Conservation (phyloP, 208 protist genomes). For the Trypanosoma melophagium region DNA sequence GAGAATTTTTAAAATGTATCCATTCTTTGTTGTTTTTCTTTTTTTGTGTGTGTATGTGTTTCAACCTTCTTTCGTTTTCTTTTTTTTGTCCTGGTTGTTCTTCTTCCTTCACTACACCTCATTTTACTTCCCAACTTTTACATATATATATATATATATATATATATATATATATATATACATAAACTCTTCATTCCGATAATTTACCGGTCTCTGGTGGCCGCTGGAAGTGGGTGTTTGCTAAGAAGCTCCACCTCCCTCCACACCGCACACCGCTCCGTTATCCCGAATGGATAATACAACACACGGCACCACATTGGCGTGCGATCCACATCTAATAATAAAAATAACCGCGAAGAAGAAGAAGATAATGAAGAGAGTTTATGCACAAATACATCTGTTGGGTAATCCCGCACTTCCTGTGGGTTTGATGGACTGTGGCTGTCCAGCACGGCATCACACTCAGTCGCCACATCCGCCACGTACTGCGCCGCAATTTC, state of each 20-base stretch:
- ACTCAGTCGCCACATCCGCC: slow-evolving; percentile 29
- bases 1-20: too few relatives aligned
- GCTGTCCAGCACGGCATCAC: slow-evolving; percentile 59
- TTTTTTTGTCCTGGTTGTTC: too few relatives aligned
- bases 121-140: neutral
- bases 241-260: slow-evolving; percentile 34
- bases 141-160: neutral
- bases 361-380: too few relatives aligned
- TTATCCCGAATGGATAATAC: slow-evolving; percentile 69
- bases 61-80: too few relatives aligned
- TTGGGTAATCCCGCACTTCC: slow-evolving; percentile 14
- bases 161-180: slow-evolving; percentile 8
- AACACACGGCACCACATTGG: slow-evolving; percentile 70
- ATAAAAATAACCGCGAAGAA: too few relatives aligned
- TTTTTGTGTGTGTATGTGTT: too few relatives aligned
- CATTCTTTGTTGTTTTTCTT: too few relatives aligned
- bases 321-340: slow-evolving; percentile 53
- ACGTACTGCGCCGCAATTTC: slow-evolving; percentile 60
- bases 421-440: slow-evolving; percentile 13
- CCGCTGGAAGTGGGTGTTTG: slow-evolving; percentile 7
- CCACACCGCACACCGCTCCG: slow-evolving; percentile 45
- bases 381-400: slow-evolving; percentile 25
- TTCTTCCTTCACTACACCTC: neutral
- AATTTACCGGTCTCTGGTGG: too few relatives aligned
- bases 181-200: slow-evolving; percentile 1